Conservation (phyloP, 164 flowering plant species). For the Vitis riparia region DNA sequence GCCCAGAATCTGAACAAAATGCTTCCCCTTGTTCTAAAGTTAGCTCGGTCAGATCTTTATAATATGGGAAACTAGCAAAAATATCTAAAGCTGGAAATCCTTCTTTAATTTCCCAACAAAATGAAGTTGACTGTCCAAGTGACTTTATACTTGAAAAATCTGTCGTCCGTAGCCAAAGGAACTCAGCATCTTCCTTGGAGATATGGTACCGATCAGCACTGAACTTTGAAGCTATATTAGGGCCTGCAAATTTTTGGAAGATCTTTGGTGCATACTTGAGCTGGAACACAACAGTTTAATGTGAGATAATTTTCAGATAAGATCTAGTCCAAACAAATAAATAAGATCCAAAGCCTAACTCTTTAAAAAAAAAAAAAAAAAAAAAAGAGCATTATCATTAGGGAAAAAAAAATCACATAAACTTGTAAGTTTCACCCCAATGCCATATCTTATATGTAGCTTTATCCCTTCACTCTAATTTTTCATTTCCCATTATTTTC, state of each 20-base stretch:
- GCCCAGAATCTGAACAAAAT: constrained; percentile 35
- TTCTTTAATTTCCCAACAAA: constrained; percentile 62
- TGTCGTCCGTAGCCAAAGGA: constrained; percentile 90
- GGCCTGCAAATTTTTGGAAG: constrained; percentile 55
- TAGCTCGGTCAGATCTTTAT: constrained; percentile 29
- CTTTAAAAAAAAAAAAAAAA: neutral
- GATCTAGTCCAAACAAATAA: neutral
- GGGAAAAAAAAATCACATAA: neutral
- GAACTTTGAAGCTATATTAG: constrained; percentile 45
- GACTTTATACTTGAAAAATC: constrained; percentile 72
- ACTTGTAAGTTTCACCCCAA: neutral
- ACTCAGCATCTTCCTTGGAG: constrained; percentile 75
- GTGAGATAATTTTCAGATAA: constrained; percentile 9
- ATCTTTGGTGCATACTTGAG: constrained; percentile 77
- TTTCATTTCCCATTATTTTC: neutral
- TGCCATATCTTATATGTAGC: neutral
- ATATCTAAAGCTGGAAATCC: constrained; percentile 40
- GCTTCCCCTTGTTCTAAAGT: constrained; percentile 38
- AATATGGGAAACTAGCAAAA: constrained; percentile 51
- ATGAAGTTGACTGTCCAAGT: constrained; percentile 66
- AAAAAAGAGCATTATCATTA: neutral
- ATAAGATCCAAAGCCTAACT: neutral
- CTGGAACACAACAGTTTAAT: constrained; percentile 32
- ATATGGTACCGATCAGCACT: constrained; percentile 55
- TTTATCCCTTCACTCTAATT: neutral